Base-by-base conservation (phyloP, 2,329 filamentous ascomycete species). In the Grosmannia serpens region DNA sequence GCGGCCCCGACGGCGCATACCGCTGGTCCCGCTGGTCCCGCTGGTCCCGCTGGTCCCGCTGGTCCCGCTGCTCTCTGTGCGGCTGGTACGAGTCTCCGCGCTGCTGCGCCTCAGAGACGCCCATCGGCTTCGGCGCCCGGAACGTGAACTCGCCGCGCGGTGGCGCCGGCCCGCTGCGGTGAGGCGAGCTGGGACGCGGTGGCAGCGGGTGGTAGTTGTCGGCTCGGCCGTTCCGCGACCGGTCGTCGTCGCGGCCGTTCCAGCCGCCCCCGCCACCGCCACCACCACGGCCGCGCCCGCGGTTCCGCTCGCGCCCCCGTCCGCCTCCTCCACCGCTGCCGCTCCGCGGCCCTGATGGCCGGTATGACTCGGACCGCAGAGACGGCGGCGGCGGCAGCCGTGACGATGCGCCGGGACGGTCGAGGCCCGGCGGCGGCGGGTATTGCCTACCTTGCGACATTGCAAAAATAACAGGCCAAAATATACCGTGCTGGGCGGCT, bases 101-200 rank as follows among this genome's bases (percentile, higher is more conserved):
- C 53, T 76, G 77, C n/a, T 81, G 75, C 41, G 77, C 70, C 10
- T 76, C 71, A 22, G 71, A 68, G 20, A 83, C 70, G 5, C 79
- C 79, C 0, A 74, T 63, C 4, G 81, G 80, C 55, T 77, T 78
- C 13, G 81, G 75, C 49, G 77, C 69, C 8, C 77, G 77, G 60
- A 84, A 84, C 1, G 77, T 79, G 65, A 84, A 84, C 55, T 83
- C 79, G 44, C 79, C 68, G 55, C 72, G 73, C 13, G 75, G 74
- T 8, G 71, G 71, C 1, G 35, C 22, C 10, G 59, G 47, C 13
- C 50, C 54, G 31, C 22, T 49, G 26, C 46, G 41, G 17, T 9
- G 22, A 6, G 52, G 47, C 0, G 59, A 50, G 7, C 15, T 20
- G 1, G 53, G 53, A 4, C 46, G 53, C 22, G 53, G 35, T 4